Conservation (phyloP, 2,329 filamentous ascomycete species). For the Xylaria sp. region DNA sequence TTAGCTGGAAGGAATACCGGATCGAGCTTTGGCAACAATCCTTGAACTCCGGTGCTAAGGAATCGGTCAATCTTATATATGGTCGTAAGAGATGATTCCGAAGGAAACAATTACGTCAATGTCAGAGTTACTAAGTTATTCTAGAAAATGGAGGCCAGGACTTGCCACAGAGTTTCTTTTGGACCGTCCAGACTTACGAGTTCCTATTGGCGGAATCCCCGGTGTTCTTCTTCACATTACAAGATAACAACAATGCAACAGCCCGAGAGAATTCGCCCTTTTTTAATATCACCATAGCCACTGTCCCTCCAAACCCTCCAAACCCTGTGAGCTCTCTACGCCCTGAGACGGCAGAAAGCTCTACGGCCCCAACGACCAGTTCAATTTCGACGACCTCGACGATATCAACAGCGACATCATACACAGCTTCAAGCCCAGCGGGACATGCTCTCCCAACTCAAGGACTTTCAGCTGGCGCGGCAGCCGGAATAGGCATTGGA, state of each 20-base stretch:
- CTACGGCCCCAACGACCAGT: background rate
- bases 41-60: background rate
- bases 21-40: slow-evolving; percentile 30
- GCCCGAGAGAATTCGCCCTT: slow-evolving; percentile 8
- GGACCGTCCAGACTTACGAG: slow-evolving; percentile 32
- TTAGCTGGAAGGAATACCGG: slow-evolving; percentile 12
- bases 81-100: slow-evolving; percentile 14
- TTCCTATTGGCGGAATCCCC: slow-evolving; percentile 19
- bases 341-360: background rate
- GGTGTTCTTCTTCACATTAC: slow-evolving; percentile 30
- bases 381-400: background rate
- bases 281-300: slow-evolving; percentile 26
- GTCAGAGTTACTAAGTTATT: background rate
- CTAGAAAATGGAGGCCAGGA: slow-evolving; percentile 10
- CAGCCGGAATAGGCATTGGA: slow-evolving; percentile 23
- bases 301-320: background rate
- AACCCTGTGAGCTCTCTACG: background rate
- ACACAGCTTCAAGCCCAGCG: background rate
- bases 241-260: slow-evolving; percentile 11
- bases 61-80: slow-evolving; percentile 4
- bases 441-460: background rate
- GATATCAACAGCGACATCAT: background rate
- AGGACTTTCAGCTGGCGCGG: slow-evolving; percentile 8
- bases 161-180: slow-evolving; percentile 25
- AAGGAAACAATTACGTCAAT: background rate